phyloP scores from a whole-genome alignment of 192 early-diverging fungal genomes.

The Gryganskiella cystojenkinii region DNA sequence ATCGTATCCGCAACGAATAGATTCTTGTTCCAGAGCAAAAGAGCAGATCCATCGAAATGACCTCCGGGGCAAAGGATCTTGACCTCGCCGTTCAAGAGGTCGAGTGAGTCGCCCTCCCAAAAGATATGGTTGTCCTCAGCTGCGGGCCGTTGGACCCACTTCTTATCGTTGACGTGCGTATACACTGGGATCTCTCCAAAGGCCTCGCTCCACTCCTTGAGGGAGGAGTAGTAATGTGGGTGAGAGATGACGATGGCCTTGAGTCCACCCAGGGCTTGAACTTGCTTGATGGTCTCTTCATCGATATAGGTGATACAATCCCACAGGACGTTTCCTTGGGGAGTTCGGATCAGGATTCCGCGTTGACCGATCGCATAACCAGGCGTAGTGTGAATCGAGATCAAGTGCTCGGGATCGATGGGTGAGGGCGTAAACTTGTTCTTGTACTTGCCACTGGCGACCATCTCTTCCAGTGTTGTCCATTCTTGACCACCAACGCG shows the following conservation, averaged over 20 bases:
- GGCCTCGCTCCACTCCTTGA: conserved; percentile 43
- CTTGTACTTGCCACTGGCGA: conserved; percentile 16
- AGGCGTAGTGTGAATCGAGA: conserved; percentile 29
- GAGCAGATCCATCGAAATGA: conserved; percentile 42
- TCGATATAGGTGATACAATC: conserved; percentile 50
- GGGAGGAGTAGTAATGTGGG: conserved; percentile 39
- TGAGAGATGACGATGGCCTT: conserved; percentile 49
- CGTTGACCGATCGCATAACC: conserved; percentile 37
- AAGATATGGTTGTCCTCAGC: conserved; percentile 31
- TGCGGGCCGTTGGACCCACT: conserved; percentile 46
- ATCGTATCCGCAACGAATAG: conserved; percentile 40
- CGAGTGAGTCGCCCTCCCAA: conserved; percentile 36
- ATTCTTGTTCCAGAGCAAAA: conserved; percentile 44
- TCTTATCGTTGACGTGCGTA: conserved; percentile 22
- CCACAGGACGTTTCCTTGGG: conserved; percentile 46
- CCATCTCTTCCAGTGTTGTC: conserved; percentile 29
- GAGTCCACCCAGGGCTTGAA: conserved; percentile 32
- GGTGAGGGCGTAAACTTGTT: conserved; percentile 34
- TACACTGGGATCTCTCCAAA: conserved; percentile 43
- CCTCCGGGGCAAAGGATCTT: conserved; percentile 37
- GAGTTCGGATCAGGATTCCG: conserved; percentile 28
- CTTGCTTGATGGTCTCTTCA: conserved; percentile 20
- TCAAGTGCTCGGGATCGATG: conserved; percentile 29
- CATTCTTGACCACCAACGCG: conserved; percentile 32
- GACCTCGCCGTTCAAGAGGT: conserved; percentile 40